These are phyloP conservation scores for Lactifluus rugatus DNA, from an alignment of 768 basidiomycete species.

Conservation along the genomic window DNA sequence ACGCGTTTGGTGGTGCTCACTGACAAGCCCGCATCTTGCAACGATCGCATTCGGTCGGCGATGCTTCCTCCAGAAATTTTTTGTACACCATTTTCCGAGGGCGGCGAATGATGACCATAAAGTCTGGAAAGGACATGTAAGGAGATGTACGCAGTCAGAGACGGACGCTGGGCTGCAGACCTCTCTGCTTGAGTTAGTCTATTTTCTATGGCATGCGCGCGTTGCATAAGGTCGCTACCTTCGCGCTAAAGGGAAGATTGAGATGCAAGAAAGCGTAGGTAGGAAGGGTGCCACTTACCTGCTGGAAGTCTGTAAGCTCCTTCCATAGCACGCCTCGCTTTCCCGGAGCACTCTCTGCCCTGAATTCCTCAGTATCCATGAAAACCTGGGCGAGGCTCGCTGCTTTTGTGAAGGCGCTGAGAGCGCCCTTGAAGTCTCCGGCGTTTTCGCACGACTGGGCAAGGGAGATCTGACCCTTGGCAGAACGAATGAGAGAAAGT, in stretches of 20 bases:
- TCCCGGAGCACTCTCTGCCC: conserved; percentile 36
- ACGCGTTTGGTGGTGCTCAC: conserved; percentile 42
- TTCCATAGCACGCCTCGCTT: conserved; percentile 48
- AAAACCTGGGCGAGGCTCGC: conserved; percentile 48
- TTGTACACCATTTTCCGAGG: conserved; percentile 16
- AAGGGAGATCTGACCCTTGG: conserved; percentile 43
- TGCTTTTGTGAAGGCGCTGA: conserved; percentile 51
- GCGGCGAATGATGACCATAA: conserved; percentile 11
- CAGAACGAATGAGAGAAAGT: conserved; percentile 49
- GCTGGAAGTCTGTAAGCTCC: conserved; percentile 55
- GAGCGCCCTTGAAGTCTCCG: conserved; percentile 54
- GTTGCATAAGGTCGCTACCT: conserved; percentile 29
- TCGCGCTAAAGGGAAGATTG: conserved; percentile 26
- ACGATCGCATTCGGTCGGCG: conserved; percentile 68
- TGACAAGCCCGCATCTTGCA: conserved; percentile 63
- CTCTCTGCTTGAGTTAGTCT: conserved; percentile 39
- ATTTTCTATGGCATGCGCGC: conserved; percentile 37
- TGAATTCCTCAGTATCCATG: conserved; percentile 52
- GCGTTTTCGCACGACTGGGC: conserved; percentile 45
- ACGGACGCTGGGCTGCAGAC: conserved; percentile 20
- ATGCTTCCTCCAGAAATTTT: conserved; percentile 54
- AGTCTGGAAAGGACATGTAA: conserved; percentile 8
- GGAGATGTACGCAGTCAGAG: conserved; percentile 5
- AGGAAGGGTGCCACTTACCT: conserved; percentile 35
- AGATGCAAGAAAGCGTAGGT: neutral